Conservation (phyloP, 306 rosid genomes). For the peach (Prunus persica) region Prunus_persica_NCBIv2 NC_034014.1:19631501-19632000, state of each 20-base stretch:
- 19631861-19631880: background rate
- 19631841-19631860: background rate
- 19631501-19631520: conserved; percentile 59
- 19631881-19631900: background rate
- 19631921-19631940: background rate
- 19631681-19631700: background rate
- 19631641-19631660: background rate
- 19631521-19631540: conserved; percentile 3
- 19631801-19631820: background rate
- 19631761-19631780: background rate
- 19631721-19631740: background rate
- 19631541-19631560: conserved; percentile 1
- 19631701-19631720: background rate
- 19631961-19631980: background rate
- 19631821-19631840: background rate
- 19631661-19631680: background rate
- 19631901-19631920: background rate
- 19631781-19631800: background rate
- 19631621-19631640: background rate
- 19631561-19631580: background rate
- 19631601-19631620: background rate
- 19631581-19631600: background rate
- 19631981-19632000: background rate
- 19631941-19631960: background rate
- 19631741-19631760: background rate